Base-by-base conservation (phyloP, 1,284 basidiomycete species). In the Cryptococcus neoformans region DNA sequence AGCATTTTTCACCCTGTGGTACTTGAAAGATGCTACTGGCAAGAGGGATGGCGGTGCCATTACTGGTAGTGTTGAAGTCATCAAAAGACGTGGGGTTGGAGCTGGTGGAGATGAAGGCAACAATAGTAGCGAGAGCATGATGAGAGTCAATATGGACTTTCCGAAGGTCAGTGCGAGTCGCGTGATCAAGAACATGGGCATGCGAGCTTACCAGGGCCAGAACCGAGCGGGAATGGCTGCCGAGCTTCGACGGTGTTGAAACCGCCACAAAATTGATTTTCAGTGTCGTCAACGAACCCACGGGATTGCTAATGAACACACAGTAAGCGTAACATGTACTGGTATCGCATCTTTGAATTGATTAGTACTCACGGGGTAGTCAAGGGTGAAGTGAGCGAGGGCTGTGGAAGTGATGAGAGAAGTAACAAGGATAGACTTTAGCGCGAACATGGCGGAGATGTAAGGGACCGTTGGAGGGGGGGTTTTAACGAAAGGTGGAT, bases 331-430 rank as follows among this genome's bases (percentile, higher is more conserved):
- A 21, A 21, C 21, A 21, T 21, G 21, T 21, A 21, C 21, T 21
- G 21, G 21, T 21, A 21, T 21, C 21, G 21, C 21, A 21, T 21
- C 21, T 21, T 21, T 21, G 21, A 21, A 21, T 21, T 21, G 21
- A 21, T 21, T 21, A 21, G 21, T 21, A 62, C 67, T 42, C 48
- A 70, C 66, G 8, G 87, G 87, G 72, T 81, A 89, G 68, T 83
- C 81, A 42, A 89, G 78, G 57, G 85, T 83, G 78, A 88, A 89
- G 73, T 89, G 87, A 6, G 85, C 87, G 47, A 80, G 80, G 44
- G 79, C 84, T 6, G 63, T 51, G 16, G 78, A 69, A 17, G 78
- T 67, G n/a, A 74, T 58, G 40, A 81, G 64, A 8, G 70, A 62
- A 28, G 73, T 60, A 12, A 77, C 60, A 34, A 77, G 53, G 51